A percentile compares a stretch with the other conserved stretches of the same genome.
Conservation (phyloP, 352 stramenopile species). For the Phytophthora macrochlamydospora region DNA sequence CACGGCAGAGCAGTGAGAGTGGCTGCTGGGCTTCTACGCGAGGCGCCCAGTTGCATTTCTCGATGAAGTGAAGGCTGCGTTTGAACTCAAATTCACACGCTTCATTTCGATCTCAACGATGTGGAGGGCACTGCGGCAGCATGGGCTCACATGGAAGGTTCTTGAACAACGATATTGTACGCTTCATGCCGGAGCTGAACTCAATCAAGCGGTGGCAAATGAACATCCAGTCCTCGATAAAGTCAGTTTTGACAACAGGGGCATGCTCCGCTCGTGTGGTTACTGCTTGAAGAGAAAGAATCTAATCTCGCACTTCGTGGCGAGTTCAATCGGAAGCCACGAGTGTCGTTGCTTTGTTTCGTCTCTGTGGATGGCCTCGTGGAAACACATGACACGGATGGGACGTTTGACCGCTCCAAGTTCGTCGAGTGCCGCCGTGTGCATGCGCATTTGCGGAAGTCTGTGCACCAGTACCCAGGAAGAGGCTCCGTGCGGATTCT, state of each 20-base stretch:
- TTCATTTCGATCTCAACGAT: slow-evolving; percentile 2
- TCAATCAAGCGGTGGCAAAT: not conserved
- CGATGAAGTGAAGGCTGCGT: slow-evolving; percentile 16
- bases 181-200: not conserved
- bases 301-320: no score
- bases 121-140: not conserved
- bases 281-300: not conserved
- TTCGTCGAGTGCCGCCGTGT: no score
- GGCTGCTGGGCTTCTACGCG: slow-evolving; percentile 19
- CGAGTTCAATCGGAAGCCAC: no score
- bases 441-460: no score
- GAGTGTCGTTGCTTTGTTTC: no score
- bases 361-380: no score
- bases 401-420: no score
- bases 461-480: no score
- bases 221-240: not conserved
- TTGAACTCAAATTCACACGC: slow-evolving; percentile 15
- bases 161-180: not conserved
- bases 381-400: no score
- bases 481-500: no score
- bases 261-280: not conserved
- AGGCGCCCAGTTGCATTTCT: slow-evolving; percentile 15
- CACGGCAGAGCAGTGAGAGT: slow-evolving; percentile 13
- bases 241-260: not conserved
- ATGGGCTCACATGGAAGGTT: no score